These are phyloP conservation scores for Galeopsis tetrahit DNA, from an alignment of 257 asterid species.

Conservation along the genomic window DNA sequence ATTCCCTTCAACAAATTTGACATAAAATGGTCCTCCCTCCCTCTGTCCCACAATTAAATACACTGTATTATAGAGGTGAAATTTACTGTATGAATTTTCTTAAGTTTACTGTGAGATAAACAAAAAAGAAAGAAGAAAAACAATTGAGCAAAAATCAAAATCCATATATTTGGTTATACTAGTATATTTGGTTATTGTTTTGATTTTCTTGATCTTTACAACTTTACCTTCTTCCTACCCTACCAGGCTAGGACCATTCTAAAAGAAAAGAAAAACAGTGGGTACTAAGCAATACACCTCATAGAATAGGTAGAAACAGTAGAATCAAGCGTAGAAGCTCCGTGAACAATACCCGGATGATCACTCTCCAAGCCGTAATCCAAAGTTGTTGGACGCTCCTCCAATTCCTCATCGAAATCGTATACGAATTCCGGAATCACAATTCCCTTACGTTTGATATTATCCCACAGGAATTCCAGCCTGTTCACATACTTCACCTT, in stretches of 20 bases:
- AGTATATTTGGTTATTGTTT: not conserved
- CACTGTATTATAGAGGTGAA: too few relatives aligned
- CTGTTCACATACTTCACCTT: constrained; percentile 68
- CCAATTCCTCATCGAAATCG: constrained; percentile 73
- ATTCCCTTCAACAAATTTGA: too few relatives aligned
- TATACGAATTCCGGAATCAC: constrained; percentile 82
- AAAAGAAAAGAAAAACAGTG: not conserved
- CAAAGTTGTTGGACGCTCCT: constrained; percentile 45
- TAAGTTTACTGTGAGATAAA: too few relatives aligned
- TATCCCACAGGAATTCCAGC: constrained; percentile 73
- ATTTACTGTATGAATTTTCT: too few relatives aligned
- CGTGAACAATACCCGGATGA: constrained; percentile 53
- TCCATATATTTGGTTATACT: too few relatives aligned
- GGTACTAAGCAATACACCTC: constrained; percentile 73
- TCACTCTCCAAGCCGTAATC: constrained; percentile 86
- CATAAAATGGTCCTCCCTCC: too few relatives aligned
- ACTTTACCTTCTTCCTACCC: not conserved
- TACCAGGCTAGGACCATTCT: not conserved
- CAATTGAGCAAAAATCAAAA: too few relatives aligned
- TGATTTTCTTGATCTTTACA: constrained; percentile 5
- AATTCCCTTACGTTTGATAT: constrained; percentile 55
- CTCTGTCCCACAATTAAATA: too few relatives aligned
- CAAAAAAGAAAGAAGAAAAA: too few relatives aligned
- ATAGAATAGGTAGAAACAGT: constrained; percentile 63
- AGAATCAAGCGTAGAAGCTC: constrained; percentile 41